phyloP scores from a whole-genome alignment of 2,329 filamentous ascomycete genomes.

The Aspergillus niger region DNA sequence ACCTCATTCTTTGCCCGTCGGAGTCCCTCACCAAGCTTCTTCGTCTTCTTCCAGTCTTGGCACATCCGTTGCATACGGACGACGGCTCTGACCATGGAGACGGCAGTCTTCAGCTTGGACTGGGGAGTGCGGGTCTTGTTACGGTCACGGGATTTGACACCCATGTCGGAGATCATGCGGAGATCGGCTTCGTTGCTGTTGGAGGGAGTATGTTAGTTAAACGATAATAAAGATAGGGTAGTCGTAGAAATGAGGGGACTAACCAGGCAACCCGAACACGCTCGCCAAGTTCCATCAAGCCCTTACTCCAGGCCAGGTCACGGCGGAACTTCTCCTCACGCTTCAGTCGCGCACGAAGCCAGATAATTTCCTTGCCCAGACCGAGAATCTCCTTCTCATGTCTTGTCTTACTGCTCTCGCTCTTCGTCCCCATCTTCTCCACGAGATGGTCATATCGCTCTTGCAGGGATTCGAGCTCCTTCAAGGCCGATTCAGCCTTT shows the following conservation, averaged over 20 bases:
- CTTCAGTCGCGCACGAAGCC: constrained; percentile 77
- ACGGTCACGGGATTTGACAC: constrained; percentile 55
- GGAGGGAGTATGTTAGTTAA: constrained; percentile 27
- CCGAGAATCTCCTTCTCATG: constrained; percentile 72
- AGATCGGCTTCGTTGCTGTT: constrained; percentile 89
- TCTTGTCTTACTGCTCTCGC: constrained; percentile 46
- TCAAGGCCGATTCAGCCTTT: constrained; percentile 43
- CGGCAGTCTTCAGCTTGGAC: constrained; percentile 46
- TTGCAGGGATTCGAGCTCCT: constrained; percentile 50
- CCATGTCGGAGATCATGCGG: constrained; percentile 80
- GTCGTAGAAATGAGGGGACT: constrained; percentile 42
- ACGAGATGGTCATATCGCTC: constrained; percentile 66
- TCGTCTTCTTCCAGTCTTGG: constrained; percentile 48
- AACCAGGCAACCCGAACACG: constrained; percentile 70
- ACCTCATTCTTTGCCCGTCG: constrained; percentile 46
- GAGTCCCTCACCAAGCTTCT: constrained; percentile 47
- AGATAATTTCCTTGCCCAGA: constrained; percentile 85
- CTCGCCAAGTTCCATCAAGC: constrained; percentile 80
- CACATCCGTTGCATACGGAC: constrained; percentile 50
- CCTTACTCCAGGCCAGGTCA: constrained; percentile 84
- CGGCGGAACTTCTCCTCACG: constrained; percentile 78
- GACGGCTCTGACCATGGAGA: constrained; percentile 46
- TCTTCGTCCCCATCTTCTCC: constrained; percentile 46
- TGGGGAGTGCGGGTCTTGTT: constrained; percentile 36
- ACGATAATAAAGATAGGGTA: constrained; percentile 12